Evolutionary conservation across 2,329 filamentous ascomycete species (phyloP), one percentile per base, ranked within the genome.

Genomic region (Colletotrichum euphorbiae): DNA sequence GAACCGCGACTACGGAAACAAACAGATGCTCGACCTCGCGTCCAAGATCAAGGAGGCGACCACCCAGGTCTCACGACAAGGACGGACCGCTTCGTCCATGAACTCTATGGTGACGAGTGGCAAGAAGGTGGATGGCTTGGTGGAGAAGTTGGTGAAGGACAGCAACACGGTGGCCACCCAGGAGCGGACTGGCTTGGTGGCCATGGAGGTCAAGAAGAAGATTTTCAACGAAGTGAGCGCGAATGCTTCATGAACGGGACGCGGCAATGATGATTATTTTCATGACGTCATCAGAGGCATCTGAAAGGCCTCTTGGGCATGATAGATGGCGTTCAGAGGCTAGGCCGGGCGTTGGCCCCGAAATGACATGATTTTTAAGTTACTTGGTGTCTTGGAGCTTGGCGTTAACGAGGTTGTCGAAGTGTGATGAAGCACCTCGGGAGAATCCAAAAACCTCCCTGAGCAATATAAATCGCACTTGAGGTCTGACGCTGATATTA

Each of bases 1-100:
- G 63, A 98, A 97, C 76, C 92, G 94, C 71, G 95, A 98, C 73
- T 99, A 94, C 77, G 91, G 91, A 59, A 97, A 91, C 74, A 96
- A 94, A 79, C 94, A 98, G 80, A 96, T 99, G 80, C 84, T 90
- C 55, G 96, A 99, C 78, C 84, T 98, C 48, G 91, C 91, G 45
- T 88, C 89, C 72, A 98, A 97, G 82, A 91, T 97, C 72, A 85
- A 86, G 72, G 89, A 93, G 71, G 88, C 89, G 2, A 88, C 83
- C 7, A 67, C 69, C 17, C 71, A 74, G 24, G 74, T 84, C 48
- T 71, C 80, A 69, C 76, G 80, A 31, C 67, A 65, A 42, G 71
- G 70, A 19, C 70, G 77, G n/a, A 72, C 73, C 4, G 77, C 75
- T 59, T 68, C 74, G 28, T 57, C 31, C 3, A 31, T 59, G 48